phyloP scores from a whole-genome alignment of 371 early-diverging fungal species.

The Actinomucor elegans region DNA sequence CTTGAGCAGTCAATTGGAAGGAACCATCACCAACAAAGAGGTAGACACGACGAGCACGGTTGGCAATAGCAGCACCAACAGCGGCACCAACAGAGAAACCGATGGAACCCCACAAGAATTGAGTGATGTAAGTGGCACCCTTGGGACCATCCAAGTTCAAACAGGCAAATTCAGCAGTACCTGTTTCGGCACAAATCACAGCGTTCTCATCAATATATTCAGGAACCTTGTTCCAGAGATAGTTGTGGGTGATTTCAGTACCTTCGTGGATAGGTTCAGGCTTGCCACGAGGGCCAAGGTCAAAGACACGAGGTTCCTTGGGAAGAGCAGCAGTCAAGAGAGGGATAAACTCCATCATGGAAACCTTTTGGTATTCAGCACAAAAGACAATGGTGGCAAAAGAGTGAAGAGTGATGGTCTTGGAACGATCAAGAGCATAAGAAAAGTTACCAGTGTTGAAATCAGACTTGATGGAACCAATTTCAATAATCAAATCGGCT shows the following conservation, averaged over 20 bases:
- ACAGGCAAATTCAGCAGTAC: conserved; percentile 50
- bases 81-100: conserved; percentile 43
- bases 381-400: conserved; percentile 37
- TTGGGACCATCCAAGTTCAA: conserved; percentile 39
- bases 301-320: conserved; percentile 17
- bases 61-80: conserved; percentile 37
- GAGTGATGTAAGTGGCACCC: conserved; percentile 33
- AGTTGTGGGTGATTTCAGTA: conserved; percentile 38
- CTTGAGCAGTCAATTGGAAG: conserved; percentile 54
- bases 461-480: conserved; percentile 52
- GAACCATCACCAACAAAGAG: conserved; percentile 58
- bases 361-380: conserved; percentile 42
- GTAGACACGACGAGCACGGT: conserved; percentile 28
- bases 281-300: conserved; percentile 27
- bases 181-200: conserved; percentile 52
- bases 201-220: conserved; percentile 34
- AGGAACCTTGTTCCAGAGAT: conserved; percentile 43
- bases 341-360: conserved; percentile 38
- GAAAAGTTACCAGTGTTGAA: conserved; percentile 57
- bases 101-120: conserved; percentile 48
- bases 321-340: conserved; percentile 34
- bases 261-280: conserved; percentile 21
- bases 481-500: conserved; percentile 44
- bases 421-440: conserved; percentile 26
- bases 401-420: conserved; percentile 46